Evolutionary conservation across 352 stramenopile genomes (phyloP), one percentile per base, ranked within the genome.

Genomic region (Phytophthora macrochlamydospora): DNA sequence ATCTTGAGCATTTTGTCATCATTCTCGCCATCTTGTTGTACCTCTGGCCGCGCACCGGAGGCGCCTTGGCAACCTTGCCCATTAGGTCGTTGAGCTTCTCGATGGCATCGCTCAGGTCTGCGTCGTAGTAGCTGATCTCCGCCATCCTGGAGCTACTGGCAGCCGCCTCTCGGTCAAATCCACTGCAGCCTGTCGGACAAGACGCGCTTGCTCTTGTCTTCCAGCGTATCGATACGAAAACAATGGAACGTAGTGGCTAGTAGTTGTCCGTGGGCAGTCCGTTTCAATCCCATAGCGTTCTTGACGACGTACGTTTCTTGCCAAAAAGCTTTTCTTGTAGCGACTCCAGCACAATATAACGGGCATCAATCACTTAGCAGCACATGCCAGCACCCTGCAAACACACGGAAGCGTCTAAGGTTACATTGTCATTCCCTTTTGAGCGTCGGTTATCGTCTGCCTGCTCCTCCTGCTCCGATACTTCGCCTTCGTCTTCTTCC

Each of bases 41-140:
- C 81, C 77, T 96, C 82, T 4, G 81, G 81, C 48, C 83, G 86
- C 67, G 92, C 61, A 42, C 73, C 85, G 0, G 86, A 75, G 85
- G 85, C 35, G 88, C 86, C 71, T 94, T 94, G 61, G 85, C 56
- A 33, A 93, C 73, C 69, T 94, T 93, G 62, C 80, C 73, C 88
- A 94, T 94, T 50, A 90, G 64, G n/a, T 93, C 83, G 62, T 94
- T 92, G 50, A 96, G 81, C 60, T 93, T 92, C 12, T 84, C 76
- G 46, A 96, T 81, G 35, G 88, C 88, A 51, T 94, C 88, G 44
- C 78, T 91, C 32, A 96, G 73, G 62, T 96, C 88, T 9, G 85
- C 85, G 56, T 94, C 86, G 61, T 96, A 94, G 76, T 96, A 94
- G 57, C 83, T 91, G 74, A 94, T 91, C 75, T 96, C 88, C 11